Evolutionary conservation across 768 basidiomycete species (phyloP), one percentile per base, ranked within the genome.

Genomic region (Hebeloma cylindrosporum): DNA sequence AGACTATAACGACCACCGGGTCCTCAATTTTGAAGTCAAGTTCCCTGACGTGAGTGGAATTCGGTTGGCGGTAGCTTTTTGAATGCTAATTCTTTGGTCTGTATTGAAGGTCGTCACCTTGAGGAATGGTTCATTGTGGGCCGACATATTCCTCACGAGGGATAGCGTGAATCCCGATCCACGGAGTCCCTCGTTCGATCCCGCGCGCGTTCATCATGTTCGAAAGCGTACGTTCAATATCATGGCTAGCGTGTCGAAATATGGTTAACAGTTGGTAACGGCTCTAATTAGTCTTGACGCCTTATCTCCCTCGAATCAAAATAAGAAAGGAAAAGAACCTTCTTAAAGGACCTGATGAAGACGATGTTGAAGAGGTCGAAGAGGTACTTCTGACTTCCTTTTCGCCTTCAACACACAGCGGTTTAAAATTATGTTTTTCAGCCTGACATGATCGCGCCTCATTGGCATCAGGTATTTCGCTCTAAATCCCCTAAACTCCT

Each of bases 291-390:
- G 94, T 86, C 21, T 69, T 99, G 51, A 95, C 91, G 2, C 82
- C 88, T n/a, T 94, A 93, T 63, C 55, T 87, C 23, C 78, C 85
- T 5, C 85, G 80, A 56, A 56, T 69, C 16, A 93, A 87, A 61
- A 63, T 77, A 7, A 77, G 93, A 23, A 93, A 89, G 57, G 83
- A 83, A 64, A 90, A 93, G 68, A 93, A 82, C 44, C 78, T 99
- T 9, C 68, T 97, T 14, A 61, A 65, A 51, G 65, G 66, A 8
- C 65, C 66, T 8, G 63, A 65, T 8, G 72, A 72, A 31, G 64
- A 65, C 13, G 63, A 58, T 34, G 69, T 58, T 28, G 67, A 67
- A 21, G 73, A 75, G 40, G 61, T 64, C 11, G 75, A 78, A 39
- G 80, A 85, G 69, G 84, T 79, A 55, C 42, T 49, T 31, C 42